Conservation (phyloP, 176 grass and related monocot genomes). For the Metroxylon sagu region DNA sequence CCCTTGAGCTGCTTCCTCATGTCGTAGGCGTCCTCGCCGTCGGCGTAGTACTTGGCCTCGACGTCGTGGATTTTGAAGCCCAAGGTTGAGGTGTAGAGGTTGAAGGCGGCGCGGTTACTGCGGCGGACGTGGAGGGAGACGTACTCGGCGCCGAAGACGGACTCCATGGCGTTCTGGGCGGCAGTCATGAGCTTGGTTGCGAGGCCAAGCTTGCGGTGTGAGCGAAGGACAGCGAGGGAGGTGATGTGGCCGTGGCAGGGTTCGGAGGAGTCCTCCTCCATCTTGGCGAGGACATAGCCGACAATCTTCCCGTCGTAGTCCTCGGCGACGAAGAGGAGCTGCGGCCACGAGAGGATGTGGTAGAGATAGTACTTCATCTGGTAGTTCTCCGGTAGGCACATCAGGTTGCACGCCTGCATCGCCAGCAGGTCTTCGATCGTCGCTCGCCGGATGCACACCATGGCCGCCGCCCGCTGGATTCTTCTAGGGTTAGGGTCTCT, state of each 20-base stretch:
- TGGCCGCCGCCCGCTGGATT: too few species aligned
- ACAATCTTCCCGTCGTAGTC: conserved; percentile 90
- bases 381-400: conserved; percentile 99
- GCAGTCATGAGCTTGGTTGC: conserved; percentile 98
- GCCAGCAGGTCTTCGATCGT: conserved; percentile 87
- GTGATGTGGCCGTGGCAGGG: conserved; percentile 98
- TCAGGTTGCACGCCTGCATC: conserved; percentile 98
- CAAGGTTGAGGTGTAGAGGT: conserved; percentile 76
- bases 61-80: conserved; percentile 38
- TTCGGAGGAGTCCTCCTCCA: conserved; percentile 97
- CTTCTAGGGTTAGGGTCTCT: too few species aligned
- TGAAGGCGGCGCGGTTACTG: conserved; percentile 82
- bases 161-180: conserved; percentile 88
- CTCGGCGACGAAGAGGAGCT: conserved; percentile 96
- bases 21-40: not conserved
- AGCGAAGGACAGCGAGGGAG: conserved; percentile 90
- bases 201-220: conserved; percentile 89
- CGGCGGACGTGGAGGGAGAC: conserved; percentile 89
- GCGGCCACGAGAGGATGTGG: conserved; percentile 97
- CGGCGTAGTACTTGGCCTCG: conserved; percentile 10
- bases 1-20: too few species aligned
- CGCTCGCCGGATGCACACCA: conserved; percentile 30
- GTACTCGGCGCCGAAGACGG: conserved; percentile 88
- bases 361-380: conserved; percentile 99
- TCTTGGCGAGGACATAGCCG: conserved; percentile 95